phyloP scores from a whole-genome alignment of 2,329 filamentous ascomycete genomes.

The Chrysosporium keratinophilum region DNA sequence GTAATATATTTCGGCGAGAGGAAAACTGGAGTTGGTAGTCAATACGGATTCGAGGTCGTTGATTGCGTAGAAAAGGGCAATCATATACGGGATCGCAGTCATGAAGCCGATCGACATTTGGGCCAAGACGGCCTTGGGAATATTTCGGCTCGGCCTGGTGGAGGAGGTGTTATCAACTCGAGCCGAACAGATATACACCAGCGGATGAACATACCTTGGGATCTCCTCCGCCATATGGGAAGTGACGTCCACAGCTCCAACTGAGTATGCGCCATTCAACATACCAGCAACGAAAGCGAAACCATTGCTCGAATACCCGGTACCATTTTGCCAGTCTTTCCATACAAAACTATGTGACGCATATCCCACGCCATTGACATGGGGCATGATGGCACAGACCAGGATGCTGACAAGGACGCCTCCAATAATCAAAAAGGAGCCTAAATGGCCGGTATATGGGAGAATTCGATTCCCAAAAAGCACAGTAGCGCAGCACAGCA shows the following conservation, averaged over 20 bases:
- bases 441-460: constrained; percentile 43
- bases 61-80: constrained; percentile 44
- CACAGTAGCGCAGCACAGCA: constrained; percentile 43
- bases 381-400: constrained; percentile 46
- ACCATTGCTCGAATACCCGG: constrained; percentile 40
- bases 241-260: constrained; percentile 56
- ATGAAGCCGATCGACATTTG: constrained; percentile 42
- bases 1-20: constrained; percentile 39
- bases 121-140: constrained; percentile 42
- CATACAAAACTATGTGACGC: constrained; percentile 47
- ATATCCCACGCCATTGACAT: constrained; percentile 32
- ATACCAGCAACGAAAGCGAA: constrained; percentile 58
- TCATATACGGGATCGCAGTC: constrained; percentile 40
- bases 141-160: constrained; percentile 33
- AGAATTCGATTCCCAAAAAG: constrained; percentile 47
- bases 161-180: constrained; percentile 2
- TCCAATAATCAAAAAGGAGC: constrained; percentile 47
- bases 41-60: constrained; percentile 35
- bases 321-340: constrained; percentile 44
- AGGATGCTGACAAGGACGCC: constrained; percentile 46
- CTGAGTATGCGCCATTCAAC: constrained; percentile 58
- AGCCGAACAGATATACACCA: neutral
- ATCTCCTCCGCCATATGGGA: constrained; percentile 58
- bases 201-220: constrained; percentile 28
- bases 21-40: constrained; percentile 34